These are phyloP conservation scores for Phytomonas francai DNA, from an alignment of 208 protist genomes.

Conservation along the genomic window DNA sequence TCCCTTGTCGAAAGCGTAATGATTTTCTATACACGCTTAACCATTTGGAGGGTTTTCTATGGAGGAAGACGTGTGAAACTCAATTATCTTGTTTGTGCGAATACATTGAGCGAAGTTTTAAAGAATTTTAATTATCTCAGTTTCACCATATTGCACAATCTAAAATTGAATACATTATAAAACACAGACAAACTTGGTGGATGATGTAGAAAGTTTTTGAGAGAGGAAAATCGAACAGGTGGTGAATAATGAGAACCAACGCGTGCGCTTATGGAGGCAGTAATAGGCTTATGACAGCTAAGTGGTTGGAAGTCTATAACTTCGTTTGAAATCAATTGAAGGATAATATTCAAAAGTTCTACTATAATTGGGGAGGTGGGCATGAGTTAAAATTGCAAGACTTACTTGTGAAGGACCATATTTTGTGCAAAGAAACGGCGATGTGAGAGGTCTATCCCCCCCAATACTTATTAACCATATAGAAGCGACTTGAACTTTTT, in stretches of 20 bases:
- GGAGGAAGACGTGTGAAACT: conserved; percentile 61
- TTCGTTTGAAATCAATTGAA: conserved; percentile 6
- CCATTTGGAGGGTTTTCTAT: conserved; percentile 41
- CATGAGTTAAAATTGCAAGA: not conserved
- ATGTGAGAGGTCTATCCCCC: conserved; percentile 76
- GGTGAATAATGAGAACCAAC: conserved; percentile 83
- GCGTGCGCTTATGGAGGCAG: conserved; percentile 41
- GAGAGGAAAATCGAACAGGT: conserved; percentile 54
- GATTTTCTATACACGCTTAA: conserved; percentile 46
- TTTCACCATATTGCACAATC: conserved; percentile 35
- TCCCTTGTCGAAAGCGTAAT: conserved; percentile 58
- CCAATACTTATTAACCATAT: conserved; percentile 71
- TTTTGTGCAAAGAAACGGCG: conserved; percentile 34
- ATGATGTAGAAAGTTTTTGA: conserved; percentile 9
- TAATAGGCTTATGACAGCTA: conserved; percentile 2
- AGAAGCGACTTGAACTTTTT: conserved; percentile 55
- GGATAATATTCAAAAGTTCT: conserved; percentile 35
- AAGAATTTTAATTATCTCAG: conserved; percentile 12
- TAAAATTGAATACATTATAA: conserved; percentile 37
- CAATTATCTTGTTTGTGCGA: conserved; percentile 48
- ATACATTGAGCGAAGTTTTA: conserved; percentile 27
- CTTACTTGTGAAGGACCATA: too few species aligned
- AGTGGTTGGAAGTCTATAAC: not conserved
- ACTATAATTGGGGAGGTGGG: conserved; percentile 55
- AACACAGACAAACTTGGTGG: not conserved